Conservation (phyloP, 345 rosid genomes). For the Moringa oleifera region DNA sequence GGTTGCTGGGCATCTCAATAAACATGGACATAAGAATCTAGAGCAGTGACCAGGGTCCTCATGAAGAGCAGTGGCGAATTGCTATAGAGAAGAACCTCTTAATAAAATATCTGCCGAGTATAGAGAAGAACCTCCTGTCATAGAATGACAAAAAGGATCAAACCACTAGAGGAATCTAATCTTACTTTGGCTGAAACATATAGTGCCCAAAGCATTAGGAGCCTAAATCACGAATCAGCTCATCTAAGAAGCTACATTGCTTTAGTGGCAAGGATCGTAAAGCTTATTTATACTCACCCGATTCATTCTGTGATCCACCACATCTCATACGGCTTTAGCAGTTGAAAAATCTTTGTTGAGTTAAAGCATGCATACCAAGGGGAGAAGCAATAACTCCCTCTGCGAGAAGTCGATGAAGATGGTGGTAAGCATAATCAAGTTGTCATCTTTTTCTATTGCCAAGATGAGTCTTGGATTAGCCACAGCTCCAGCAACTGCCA, state of each 20-base stretch:
- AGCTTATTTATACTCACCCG: slow-evolving; percentile 9
- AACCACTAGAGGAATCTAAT: slow-evolving; percentile 8
- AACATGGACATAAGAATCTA: not conserved
- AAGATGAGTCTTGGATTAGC: slow-evolving; percentile 36
- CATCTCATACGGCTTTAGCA: not conserved
- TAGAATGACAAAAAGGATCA: slow-evolving; percentile 20
- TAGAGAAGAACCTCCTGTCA: slow-evolving; percentile 1
- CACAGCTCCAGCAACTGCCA: slow-evolving; percentile 18
- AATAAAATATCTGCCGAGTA: not conserved
- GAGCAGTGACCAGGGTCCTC: too few relatives aligned
- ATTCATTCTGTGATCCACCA: not conserved
- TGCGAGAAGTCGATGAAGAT: slow-evolving; percentile 45
- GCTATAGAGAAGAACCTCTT: too few relatives aligned
- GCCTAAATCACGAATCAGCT: not conserved
- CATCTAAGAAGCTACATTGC: not conserved
- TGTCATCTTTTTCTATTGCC: slow-evolving; percentile 49
- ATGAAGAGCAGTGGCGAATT: too few relatives aligned
- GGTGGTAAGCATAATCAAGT: slow-evolving; percentile 34
- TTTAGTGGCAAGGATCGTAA: slow-evolving; percentile 16
- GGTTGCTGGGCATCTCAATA: slow-evolving; percentile 8
- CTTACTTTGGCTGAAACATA: slow-evolving; percentile 1
- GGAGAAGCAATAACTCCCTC: slow-evolving; percentile 33
- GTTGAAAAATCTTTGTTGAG: not conserved
- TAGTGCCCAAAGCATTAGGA: not conserved
- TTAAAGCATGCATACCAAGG: slow-evolving; percentile 27